Conservation (phyloP, 2,329 filamentous ascomycete genomes). For the Dendrostoma leiphaemia region DNA sequence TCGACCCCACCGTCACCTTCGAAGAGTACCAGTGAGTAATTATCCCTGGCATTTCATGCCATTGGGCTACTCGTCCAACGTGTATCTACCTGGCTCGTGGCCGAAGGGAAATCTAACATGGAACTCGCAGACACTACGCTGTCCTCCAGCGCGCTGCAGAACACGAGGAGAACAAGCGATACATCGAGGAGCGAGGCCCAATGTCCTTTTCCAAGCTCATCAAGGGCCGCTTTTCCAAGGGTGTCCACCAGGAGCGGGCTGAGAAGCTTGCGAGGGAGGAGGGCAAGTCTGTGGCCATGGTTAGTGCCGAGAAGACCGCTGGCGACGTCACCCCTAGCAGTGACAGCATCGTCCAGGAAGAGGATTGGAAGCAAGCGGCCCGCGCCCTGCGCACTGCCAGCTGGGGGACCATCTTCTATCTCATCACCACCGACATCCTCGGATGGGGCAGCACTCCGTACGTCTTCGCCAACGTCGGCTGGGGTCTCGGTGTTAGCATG, state of each 20-base stretch:
- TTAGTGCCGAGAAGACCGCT: not conserved
- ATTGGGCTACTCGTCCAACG: too few relatives aligned
- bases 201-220: constrained; percentile 7
- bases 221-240: constrained; percentile 13
- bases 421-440: constrained; percentile 48
- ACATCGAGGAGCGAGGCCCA: constrained; percentile 5
- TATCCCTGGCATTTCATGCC: not conserved
- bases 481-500: constrained; percentile 12
- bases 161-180: constrained; percentile 6
- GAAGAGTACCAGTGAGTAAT: constrained; percentile 13
- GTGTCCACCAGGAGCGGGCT: constrained; percentile 7
- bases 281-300: not conserved
- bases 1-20: constrained; percentile 7
- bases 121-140: not conserved
- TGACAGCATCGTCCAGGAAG: constrained; percentile 26
- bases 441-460: constrained; percentile 39
- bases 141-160: constrained; percentile 6
- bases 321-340: constrained; percentile 4
- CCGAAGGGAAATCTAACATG: not conserved
- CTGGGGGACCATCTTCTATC: constrained; percentile 45
- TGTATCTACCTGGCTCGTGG: not conserved
- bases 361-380: constrained; percentile 45
- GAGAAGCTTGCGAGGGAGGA: constrained; percentile 2
- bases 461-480: constrained; percentile 16
- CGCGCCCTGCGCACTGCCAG: constrained; percentile 44